Base-by-base conservation (phyloP, 1,284 basidiomycete species). In the Microbotryum lychnidis-dioicae region DNA sequence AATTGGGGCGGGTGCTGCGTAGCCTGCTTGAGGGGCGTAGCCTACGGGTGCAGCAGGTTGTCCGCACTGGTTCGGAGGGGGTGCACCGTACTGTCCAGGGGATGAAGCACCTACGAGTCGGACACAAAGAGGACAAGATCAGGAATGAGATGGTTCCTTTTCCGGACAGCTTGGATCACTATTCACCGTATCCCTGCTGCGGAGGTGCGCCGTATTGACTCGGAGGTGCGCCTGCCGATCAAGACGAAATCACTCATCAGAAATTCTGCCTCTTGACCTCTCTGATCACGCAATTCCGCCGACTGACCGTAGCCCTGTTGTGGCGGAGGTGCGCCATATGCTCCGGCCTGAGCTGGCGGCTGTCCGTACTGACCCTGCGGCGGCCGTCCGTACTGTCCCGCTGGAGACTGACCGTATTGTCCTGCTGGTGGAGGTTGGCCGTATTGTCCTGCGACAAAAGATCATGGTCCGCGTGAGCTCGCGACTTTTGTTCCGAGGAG, bases 21-120 rank as follows among this genome's bases (percentile, higher is more conserved):
- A 51, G 12, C n/a, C 21, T 25, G 25, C 10, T 33, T 53, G 51
- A 53, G 51, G 37, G 37, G 37, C 37, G 37, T 42, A 42, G 16
- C 37, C 37, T 42, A 14, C 37, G 16, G 14, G 37, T 42, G 37
- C 37, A 42, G 37, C 37, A 52, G 44, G 62, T 16, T 27, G 57
- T 31, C 25, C 63, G 60, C 31, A 65, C 54, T 33, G 63, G n/a
- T 27, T 56, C 23, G 58, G 27, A 52, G 65, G 58, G 14, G 70
- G 69, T 47, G 63, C 70, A 46, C 67, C 69, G 46, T 67, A 66
- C 20, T 60, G 64, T 29, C 68, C 60, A 37, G 67, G 61, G 53
- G 64, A 55, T 20, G 68, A 55, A 29, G 67, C 31, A 4, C 25
- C 33, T 53, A 18, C 18, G 21, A 20, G 48, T 50, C 12, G 14